phyloP scores from a whole-genome alignment of 257 asterid species.

The Striga asiatica region DNA sequence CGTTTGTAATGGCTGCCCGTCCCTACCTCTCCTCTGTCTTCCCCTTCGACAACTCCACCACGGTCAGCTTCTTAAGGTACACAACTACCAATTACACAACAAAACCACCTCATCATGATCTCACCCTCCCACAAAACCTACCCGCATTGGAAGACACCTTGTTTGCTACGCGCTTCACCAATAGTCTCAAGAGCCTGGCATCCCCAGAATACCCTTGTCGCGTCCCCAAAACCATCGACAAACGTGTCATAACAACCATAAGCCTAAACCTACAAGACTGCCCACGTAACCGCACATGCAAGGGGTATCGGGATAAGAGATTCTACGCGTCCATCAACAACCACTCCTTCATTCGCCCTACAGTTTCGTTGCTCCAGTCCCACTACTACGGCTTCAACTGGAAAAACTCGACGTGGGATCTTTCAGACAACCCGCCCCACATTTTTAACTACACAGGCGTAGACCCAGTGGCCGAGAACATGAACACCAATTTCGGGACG shows the following conservation, averaged over 20 bases:
- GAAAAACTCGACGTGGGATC: constrained; percentile 14
- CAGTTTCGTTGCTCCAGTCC: constrained; percentile 41
- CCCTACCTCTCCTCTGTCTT: constrained; percentile 64
- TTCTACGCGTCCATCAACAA: constrained; percentile 75
- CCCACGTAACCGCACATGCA: constrained; percentile 46
- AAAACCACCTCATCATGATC: constrained; percentile 14
- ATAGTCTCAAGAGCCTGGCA: constrained; percentile 44
- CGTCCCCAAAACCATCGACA: constrained; percentile 49
- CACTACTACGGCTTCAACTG: constrained; percentile 32
- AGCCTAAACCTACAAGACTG: constrained; percentile 81
- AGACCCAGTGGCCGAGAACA: constrained; percentile 43
- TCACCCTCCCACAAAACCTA: constrained; percentile 45
- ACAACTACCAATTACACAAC: neutral
- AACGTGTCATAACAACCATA: constrained; percentile 36
- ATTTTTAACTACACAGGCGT: constrained; percentile 61
- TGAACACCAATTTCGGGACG: constrained; percentile 51
- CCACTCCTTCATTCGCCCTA: constrained; percentile 51
- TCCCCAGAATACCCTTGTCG: constrained; percentile 51
- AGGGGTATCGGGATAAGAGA: constrained; percentile 40
- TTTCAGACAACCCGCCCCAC: constrained; percentile 52
- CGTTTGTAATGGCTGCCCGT: constrained; percentile 62
- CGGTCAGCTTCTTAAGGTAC: constrained; percentile 56
- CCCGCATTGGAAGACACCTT: constrained; percentile 49
- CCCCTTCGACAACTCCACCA: constrained; percentile 62
- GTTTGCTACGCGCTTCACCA: constrained; percentile 34